A percentile compares a stretch with the other conserved stretches of the same genome.
phyloP scores from a whole-genome alignment of 768 basidiomycete species.

The Termitomyces titanicus region DNA sequence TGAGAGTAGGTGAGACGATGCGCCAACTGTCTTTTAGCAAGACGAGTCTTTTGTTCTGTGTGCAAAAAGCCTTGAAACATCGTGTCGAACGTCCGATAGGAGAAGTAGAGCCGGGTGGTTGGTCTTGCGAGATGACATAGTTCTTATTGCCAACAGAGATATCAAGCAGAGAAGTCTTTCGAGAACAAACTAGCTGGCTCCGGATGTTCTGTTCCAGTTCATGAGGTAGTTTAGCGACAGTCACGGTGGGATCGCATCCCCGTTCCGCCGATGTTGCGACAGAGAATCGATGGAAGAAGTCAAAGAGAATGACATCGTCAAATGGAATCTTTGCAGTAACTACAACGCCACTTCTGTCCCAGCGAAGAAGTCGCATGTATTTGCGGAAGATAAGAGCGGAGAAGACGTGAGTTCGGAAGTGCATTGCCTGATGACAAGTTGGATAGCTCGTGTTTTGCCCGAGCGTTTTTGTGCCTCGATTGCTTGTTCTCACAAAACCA shows the following conservation, averaged over 20 bases:
- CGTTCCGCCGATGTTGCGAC: neutral
- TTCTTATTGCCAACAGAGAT: neutral
- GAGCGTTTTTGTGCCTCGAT: neutral
- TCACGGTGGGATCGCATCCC: neutral
- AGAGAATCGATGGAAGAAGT: neutral
- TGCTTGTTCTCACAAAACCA: neutral
- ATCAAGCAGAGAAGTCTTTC: too few species aligned
- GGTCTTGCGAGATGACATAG: neutral
- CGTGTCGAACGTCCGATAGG: conserved; percentile 2
- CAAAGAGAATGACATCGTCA: neutral
- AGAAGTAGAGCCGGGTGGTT: too few species aligned
- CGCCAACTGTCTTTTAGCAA: conserved; percentile 2
- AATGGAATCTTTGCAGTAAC: too few species aligned
- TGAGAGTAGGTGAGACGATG: neutral
- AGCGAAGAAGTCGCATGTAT: too few species aligned
- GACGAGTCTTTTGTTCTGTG: neutral
- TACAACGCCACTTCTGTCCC: too few species aligned
- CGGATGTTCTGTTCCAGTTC: too few species aligned
- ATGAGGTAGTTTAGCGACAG: too few species aligned
- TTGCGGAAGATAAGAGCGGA: too few species aligned
- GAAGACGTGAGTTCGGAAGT: too few species aligned
- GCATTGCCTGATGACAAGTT: too few species aligned
- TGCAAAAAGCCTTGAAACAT: neutral
- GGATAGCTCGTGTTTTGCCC: too few species aligned
- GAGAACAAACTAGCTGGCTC: too few species aligned